Evolutionary conservation across 768 basidiomycete species (phyloP), one percentile per base, ranked within the genome.

Genomic region (Pisolithus marmoratus): DNA sequence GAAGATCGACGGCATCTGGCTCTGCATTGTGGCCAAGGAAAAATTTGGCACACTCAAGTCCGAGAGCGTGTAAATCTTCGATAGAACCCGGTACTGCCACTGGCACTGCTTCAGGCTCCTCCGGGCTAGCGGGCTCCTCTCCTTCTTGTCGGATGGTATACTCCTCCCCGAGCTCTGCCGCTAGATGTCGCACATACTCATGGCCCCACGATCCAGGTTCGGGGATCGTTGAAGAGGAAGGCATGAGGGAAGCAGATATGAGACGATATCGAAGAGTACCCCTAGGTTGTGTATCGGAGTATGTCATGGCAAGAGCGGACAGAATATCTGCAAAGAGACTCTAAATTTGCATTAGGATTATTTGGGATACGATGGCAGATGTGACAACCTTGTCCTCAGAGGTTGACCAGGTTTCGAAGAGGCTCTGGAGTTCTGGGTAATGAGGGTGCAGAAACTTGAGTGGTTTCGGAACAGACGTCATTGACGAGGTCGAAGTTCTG

Each of bases 391-490:
- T 88, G 74, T 90, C 80, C 58, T 85, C 82, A 38, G 90, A 94
- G 22, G 78, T 63, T 2, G 82, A 66, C 86, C 94, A 91, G 37
- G 84, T 76, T 53, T 90, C 85, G 67, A 94, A 94, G 24, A 97
- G 72, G 22, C 75, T 75, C 68, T 94, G 88, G 38, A 95, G 79
- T 52, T 83, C 85, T 45, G 87, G 89, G 66, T 95, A 99, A 66
- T 93, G 87, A 31, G 94, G 94, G 51, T 94, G 86, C 27, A 99
- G 80, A 72, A 99, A 99, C 73, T 99, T 99, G 52, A 99, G 79
- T 26, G 96, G 96, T 74, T 99, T 98, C 1, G 96, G 96, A 9
- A 99, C 95, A 22, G 93, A 94, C 11, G 96, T 99, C 95, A 99
- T 98, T 6, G 94, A 96, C 15, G 91, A 94, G 4, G 96, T 99